Conservation (phyloP, 208 protist species). For the Trypanosoma caninum region DNA sequence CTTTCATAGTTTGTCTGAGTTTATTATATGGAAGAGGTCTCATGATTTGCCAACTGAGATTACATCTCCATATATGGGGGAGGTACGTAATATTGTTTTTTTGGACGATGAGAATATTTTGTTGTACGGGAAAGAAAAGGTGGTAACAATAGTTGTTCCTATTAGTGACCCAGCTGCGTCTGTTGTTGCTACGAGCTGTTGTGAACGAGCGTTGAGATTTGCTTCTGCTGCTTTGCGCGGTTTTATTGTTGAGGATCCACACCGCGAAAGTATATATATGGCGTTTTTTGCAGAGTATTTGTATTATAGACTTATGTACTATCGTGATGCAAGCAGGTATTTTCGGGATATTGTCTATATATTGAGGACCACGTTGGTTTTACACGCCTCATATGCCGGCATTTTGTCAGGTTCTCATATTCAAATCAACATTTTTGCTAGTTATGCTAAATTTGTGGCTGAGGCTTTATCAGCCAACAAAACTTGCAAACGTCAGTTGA, state of each 20-base stretch:
- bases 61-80: constrained; percentile 8
- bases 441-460: no score
- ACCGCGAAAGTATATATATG: background rate
- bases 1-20: constrained; percentile 26
- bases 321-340: background rate
- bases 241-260: background rate
- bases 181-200: constrained; percentile 5
- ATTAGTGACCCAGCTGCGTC: constrained; percentile 1
- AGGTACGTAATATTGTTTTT: constrained; percentile 8
- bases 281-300: constrained; percentile 25
- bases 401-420: background rate
- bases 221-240: background rate
- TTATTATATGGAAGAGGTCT: constrained; percentile 11
- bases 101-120: constrained; percentile 8
- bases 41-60: background rate
- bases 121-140: constrained; percentile 18
- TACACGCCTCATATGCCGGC: background rate
- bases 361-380: constrained; percentile 8
- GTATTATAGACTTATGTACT: constrained; percentile 1
- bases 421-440: constrained; percentile 10
- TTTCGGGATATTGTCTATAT: constrained; percentile 12
- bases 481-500: no score
- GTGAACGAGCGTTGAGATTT: constrained; percentile 9
- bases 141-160: constrained; percentile 16
- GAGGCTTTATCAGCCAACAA: no score